A percentile compares a stretch with the other conserved stretches of the same genome.
phyloP scores from a whole-genome alignment of 345 rosid genomes.

The Turnera subulata region DNA sequence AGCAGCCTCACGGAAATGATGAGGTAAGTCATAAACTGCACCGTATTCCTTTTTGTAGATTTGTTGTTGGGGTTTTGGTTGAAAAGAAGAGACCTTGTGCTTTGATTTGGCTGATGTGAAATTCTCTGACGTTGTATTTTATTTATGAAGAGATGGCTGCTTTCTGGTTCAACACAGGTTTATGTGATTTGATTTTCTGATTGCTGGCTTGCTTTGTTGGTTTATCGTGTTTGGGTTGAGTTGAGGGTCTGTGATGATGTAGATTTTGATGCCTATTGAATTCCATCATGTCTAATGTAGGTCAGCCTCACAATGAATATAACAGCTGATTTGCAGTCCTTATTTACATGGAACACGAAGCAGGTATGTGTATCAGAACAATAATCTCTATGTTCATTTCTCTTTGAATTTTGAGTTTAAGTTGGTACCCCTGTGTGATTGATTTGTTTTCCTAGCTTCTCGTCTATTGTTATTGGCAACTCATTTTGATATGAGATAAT shows the following conservation, averaged over 20 bases:
- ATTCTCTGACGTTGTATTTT: no score
- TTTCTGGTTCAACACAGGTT: not conserved
- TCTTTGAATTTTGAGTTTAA: not conserved
- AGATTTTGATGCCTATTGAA: not conserved
- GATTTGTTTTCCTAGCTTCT: not conserved
- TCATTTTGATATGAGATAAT: not conserved
- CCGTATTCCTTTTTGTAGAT: not conserved
- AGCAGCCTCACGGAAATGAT: constrained; percentile 82
- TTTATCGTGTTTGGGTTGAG: not conserved
- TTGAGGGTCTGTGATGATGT: no score
- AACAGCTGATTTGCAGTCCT: constrained; percentile 75
- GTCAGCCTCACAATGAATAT: constrained; percentile 87
- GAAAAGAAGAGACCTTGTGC: not conserved
- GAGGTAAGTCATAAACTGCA: constrained; percentile 44
- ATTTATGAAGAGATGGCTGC: not conserved
- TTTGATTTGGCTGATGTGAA: not conserved
- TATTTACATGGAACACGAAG: constrained; percentile 97
- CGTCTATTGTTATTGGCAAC: no score
- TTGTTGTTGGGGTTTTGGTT: not conserved
- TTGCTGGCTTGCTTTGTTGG: not conserved
- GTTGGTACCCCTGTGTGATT: not conserved
- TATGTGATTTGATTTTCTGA: no score
- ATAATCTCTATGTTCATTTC: not conserved
- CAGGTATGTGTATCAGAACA: constrained; percentile 48
- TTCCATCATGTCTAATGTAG: constrained; percentile 34